Base-by-base conservation (phyloP, 805 yeast species). In the Pichia pseudocactophila region DNA sequence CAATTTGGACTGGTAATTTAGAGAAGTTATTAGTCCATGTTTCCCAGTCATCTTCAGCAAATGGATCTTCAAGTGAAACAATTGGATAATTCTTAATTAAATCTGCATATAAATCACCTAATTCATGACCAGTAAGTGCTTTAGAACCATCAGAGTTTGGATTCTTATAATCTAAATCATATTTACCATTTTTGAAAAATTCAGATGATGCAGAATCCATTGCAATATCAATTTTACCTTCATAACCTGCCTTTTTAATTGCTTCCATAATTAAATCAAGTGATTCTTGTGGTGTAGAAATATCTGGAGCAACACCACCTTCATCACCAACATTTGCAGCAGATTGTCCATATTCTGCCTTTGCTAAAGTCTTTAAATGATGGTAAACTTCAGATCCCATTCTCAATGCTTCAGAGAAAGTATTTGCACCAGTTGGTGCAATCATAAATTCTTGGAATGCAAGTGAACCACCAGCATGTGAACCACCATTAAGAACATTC, bases 291-390 rank as follows among this genome's bases (percentile, higher is more conserved):
- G 98, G 90, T 59, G 96, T 78, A 56, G 82, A 77, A 57, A 92
- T 81, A 71, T 88, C 86, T 71, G 98, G 98, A 62, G 98, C 98
- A 76, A 90, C 96, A 81, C 98, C 98, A 83, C 98, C 98, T 79
- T 90, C 98, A 72, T 90, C 98, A 80, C 98, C 98, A 66, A 90
- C 98, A 76, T 90, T 90, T 74, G 96, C 97, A 62, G 98, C 98
- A 51, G 95, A 82, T 65, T 86, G 82, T 66, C 98, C 98, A 82
- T 90, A 92, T 69, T 73, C 76, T 81, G 86, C 82, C 80, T 86
- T 85, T 69, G 97, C 82, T 62, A 84, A 73, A 54, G 89, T 70
- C 78, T 92, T 92, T 70, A 90, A 80, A 73, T 77, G 75, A 81
- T 90, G 97, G 92, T 90, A 90, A 58, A 89, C 96, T 78, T 90